phyloP scores from a whole-genome alignment of 805 yeast genomes.

The Scheffersomyces amazonensis region DNA sequence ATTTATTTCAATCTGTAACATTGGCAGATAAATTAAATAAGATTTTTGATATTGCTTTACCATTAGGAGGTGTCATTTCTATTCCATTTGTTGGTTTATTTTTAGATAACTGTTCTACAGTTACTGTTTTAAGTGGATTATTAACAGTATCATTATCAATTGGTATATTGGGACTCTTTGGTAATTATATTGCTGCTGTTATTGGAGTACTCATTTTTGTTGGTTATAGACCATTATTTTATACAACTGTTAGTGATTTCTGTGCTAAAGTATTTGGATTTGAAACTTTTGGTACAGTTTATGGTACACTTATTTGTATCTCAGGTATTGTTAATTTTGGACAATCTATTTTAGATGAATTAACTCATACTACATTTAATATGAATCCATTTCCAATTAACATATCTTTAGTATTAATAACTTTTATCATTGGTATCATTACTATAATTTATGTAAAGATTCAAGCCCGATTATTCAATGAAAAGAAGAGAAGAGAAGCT shows the following conservation, averaged over 20 bases:
- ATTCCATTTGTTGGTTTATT: slow-evolving; percentile 53
- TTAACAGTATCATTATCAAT: slow-evolving; percentile 40
- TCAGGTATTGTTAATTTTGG: slow-evolving; percentile 50
- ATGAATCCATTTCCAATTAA: slow-evolving; percentile 58
- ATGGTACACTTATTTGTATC: slow-evolving; percentile 53
- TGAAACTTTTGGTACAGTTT: slow-evolving; percentile 58
- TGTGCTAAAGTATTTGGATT: slow-evolving; percentile 65
- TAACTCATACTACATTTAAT: slow-evolving; percentile 48
- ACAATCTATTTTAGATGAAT: slow-evolving; percentile 45
- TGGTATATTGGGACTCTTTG: slow-evolving; percentile 48
- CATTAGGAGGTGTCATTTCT: slow-evolving; percentile 54
- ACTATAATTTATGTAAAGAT: slow-evolving; percentile 39
- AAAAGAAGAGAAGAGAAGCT: slow-evolving; percentile 3
- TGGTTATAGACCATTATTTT: slow-evolving; percentile 55
- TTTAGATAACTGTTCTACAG: slow-evolving; percentile 48
- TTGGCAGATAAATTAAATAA: slow-evolving; percentile 41
- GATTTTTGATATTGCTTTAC: slow-evolving; percentile 52
- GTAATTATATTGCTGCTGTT: slow-evolving; percentile 39
- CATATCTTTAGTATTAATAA: slow-evolving; percentile 32
- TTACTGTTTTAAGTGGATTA: slow-evolving; percentile 39
- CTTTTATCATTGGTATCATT: slow-evolving; percentile 40
- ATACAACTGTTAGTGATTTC: slow-evolving; percentile 54
- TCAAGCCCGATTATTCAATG: slow-evolving; percentile 9
- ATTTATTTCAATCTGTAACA: slow-evolving; percentile 36
- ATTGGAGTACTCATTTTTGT: slow-evolving; percentile 48